Conservation (phyloP, 108 stramenopile species). For the Nannochloropsis salina region DNA sequence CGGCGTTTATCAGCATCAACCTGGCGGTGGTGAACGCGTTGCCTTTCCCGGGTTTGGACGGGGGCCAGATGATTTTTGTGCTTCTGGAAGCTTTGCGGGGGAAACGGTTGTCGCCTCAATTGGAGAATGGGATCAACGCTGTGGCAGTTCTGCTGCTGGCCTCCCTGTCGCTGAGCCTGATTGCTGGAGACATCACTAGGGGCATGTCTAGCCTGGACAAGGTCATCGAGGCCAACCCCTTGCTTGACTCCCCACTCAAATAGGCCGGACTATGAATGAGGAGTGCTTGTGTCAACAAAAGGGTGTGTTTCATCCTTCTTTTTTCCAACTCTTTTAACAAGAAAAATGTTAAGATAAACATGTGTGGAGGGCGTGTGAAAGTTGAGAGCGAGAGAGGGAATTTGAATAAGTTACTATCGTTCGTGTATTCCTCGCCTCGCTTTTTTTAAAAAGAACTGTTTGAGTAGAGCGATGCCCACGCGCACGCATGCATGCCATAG, state of each 20-base stretch:
- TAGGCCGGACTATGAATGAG: no score
- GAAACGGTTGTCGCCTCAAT: background rate
- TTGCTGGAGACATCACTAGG: background rate
- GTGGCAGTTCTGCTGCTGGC: background rate
- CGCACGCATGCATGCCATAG: no score
- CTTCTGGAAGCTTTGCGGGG: background rate
- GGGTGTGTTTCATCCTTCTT: no score
- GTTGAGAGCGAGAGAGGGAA: no score
- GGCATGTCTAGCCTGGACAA: background rate
- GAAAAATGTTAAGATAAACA: no score
- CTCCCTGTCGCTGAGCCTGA: background rate
- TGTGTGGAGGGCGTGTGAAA: no score
- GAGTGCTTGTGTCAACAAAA: no score
- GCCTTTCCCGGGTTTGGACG: conserved; percentile 38
- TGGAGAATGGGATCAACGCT: background rate
- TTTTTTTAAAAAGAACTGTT: no score
- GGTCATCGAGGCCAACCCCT: background rate
- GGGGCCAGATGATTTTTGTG: conserved; percentile 40
- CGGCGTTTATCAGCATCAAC: conserved; percentile 36
- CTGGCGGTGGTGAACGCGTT: conserved; percentile 39
- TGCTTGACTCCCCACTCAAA: background rate
- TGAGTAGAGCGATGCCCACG: no score
- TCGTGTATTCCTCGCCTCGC: no score
- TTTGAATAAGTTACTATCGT: no score
- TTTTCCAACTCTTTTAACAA: no score